Base-by-base conservation (phyloP, 2,329 filamentous ascomycete genomes). In the Metarhizium rileyi region DNA sequence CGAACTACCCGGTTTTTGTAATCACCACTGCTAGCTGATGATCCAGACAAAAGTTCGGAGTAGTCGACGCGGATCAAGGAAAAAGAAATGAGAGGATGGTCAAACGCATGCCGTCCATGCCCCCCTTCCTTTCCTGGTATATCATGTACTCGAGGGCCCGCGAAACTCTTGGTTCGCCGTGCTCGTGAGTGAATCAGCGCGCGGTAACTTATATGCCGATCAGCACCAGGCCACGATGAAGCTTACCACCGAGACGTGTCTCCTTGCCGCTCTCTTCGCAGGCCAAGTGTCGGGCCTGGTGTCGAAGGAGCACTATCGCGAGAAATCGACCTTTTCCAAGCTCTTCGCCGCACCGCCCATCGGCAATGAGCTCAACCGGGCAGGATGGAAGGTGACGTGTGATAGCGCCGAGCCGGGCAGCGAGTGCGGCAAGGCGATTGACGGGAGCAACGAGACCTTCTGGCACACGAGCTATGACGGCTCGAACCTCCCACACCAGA, bases 331-430 rank as follows among this genome's bases (percentile, higher is more conserved):
- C 22, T 40, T 38, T 26, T 14, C 48, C 42, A 48, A 48, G 45
- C 48, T 52, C 25, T 46, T 16, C 4, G 48, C 51, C 8, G 51
- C 51, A 1, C 20, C 48, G 2, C 51, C 51, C 14, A 8, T 50
- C 14, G 55, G 54, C 16, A 43, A 44, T 6, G 22, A 40, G 10
- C 36, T 58, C 26, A 38, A 40, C 35, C 38, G 50, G 8, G 20
- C 46, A 1, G 54, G 52, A 6, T 66, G 62, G 62, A 59, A 47
- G 1, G 63, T 57, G 9, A 56, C 57, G 3, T 61, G 62, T 41
- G 61, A 65, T 51, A 62, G 59, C 23, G 50, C 43, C 30, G 49
- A 64, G 47, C 35, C 56, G 1, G 61, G 60, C 23, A 56, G 61
- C 36, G 58, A 63, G 46, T 59, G 61, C 35, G 45, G n/a, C 18